A percentile compares a stretch with the other conserved stretches of the same genome.
Conservation (phyloP, 768 basidiomycete species). For the Mycena belliarum region DNA sequence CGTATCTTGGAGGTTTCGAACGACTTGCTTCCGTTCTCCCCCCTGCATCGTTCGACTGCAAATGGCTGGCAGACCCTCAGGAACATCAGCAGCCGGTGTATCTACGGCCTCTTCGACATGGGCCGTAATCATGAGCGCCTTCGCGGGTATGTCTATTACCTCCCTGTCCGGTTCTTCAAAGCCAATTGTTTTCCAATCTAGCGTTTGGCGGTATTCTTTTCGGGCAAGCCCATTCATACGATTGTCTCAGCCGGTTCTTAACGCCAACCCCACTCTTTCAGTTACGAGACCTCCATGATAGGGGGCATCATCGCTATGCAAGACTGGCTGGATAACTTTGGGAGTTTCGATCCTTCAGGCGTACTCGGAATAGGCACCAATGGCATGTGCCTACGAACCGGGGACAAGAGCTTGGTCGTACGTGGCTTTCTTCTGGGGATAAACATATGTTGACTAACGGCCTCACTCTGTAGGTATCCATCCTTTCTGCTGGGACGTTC, state of each 20-base stretch:
- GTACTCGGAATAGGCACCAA: conserved; percentile 16
- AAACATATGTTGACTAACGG: not conserved
- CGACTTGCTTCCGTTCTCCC: not conserved
- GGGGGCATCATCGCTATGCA: conserved; percentile 54
- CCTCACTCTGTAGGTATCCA: conserved; percentile 27
- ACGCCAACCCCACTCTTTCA: conserved; percentile 22
- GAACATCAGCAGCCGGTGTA: conserved; percentile 33
- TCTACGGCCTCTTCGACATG: conserved; percentile 31
- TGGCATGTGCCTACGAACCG: conserved; percentile 31
- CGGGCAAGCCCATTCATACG: not conserved
- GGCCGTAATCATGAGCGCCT: conserved; percentile 40
- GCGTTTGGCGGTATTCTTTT: conserved; percentile 23
- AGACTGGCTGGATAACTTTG: conserved; percentile 44
- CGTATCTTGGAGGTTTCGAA: too few species aligned
- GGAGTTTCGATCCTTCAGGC: conserved; percentile 19
- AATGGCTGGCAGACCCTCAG: conserved; percentile 38
- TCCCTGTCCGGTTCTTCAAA: not conserved
- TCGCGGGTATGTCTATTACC: conserved; percentile 28
- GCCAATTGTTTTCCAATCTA: not conserved
- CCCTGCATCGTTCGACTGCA: not conserved
- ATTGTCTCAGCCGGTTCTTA: not conserved
- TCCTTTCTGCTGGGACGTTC: conserved; percentile 69
- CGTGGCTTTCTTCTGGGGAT: not conserved
- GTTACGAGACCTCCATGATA: conserved; percentile 70
- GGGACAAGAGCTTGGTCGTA: conserved; percentile 21